phyloP scores from a whole-genome alignment of 805 yeast genomes.

The Wickerhamomyces subpelliculosus region DNA sequence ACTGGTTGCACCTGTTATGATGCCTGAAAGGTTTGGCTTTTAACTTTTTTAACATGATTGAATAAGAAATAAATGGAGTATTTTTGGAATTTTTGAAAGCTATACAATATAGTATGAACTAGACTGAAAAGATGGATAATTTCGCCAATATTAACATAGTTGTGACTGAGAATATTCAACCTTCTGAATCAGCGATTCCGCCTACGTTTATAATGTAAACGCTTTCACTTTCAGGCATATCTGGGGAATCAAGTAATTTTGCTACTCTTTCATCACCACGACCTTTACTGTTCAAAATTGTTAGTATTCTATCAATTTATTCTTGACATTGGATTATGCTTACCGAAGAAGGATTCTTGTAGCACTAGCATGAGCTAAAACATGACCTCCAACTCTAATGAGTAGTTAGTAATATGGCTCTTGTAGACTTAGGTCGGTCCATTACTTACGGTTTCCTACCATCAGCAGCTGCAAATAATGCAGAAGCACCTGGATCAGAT shows the following conservation, averaged over 20 bases:
- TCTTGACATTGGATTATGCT: background rate
- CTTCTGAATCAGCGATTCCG: conserved; percentile 49
- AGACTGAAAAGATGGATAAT: too few relatives aligned
- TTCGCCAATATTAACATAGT: too few relatives aligned
- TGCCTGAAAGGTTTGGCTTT: conserved; percentile 77
- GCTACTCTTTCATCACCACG: conserved; percentile 78
- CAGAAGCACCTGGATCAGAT: conserved; percentile 79
- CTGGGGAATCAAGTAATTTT: conserved; percentile 74
- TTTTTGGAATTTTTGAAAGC: too few relatives aligned
- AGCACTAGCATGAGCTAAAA: conserved; percentile 75
- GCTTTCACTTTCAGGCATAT: conserved; percentile 75
- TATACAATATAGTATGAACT: too few relatives aligned
- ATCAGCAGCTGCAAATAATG: conserved; percentile 73
- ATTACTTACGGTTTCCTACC: conserved; percentile 62
- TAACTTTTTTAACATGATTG: too few relatives aligned
- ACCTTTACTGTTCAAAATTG: conserved; percentile 44
- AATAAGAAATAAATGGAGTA: too few relatives aligned
- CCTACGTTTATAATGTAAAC: conserved; percentile 66
- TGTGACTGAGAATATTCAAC: conserved; percentile 7
- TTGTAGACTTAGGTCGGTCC: background rate
- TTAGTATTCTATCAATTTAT: background rate
- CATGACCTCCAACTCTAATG: conserved; percentile 64
- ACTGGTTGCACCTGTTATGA: conserved; percentile 77
- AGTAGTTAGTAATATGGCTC: conserved; percentile 1
- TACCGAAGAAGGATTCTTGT: conserved; percentile 54